Conservation (phyloP, 140 eudicot species). For the Ambrosia hybrid region DNA sequence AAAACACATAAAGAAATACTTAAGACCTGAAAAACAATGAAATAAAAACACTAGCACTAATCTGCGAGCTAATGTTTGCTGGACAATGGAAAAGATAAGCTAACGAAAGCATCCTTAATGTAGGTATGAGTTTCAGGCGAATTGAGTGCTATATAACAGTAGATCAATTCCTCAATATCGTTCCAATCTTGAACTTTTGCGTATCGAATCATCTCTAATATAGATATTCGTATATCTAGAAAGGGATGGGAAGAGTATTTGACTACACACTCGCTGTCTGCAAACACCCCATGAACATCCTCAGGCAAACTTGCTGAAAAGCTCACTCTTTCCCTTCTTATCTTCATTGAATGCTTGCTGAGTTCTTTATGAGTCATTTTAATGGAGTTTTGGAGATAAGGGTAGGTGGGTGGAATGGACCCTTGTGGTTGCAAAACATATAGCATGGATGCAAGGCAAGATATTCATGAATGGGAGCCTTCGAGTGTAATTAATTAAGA, state of each 20-base stretch:
- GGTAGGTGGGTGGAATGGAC: conserved; percentile 18
- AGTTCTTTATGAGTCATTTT: conserved; percentile 17
- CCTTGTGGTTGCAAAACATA: conserved; percentile 17
- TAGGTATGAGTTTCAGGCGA: conserved; percentile 52
- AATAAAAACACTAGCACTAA: neutral
- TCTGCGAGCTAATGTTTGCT: neutral
- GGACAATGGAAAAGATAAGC: conserved; percentile 29
- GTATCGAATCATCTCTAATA: conserved; percentile 48
- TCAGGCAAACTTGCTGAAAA: conserved; percentile 76
- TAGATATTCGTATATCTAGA: conserved; percentile 49
- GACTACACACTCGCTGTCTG: conserved; percentile 62
- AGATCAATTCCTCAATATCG: conserved; percentile 73
- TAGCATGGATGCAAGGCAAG: conserved; percentile 26
- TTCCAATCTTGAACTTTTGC: conserved; percentile 56
- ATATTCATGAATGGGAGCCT: conserved; percentile 40
- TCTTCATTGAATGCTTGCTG: conserved; percentile 34
- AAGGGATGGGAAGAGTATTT: conserved; percentile 58
- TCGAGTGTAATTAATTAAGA: conserved; percentile 16
- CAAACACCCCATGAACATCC: conserved; percentile 55
- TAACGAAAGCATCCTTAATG: conserved; percentile 69
- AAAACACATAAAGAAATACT: neutral
- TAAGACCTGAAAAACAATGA: neutral
- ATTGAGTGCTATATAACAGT: conserved; percentile 70
- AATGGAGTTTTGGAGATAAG: conserved; percentile 19
- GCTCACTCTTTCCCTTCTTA: conserved; percentile 43